Conservation (phyloP, 208 protist species). For the Balamuthia mandrillaris region DNA sequence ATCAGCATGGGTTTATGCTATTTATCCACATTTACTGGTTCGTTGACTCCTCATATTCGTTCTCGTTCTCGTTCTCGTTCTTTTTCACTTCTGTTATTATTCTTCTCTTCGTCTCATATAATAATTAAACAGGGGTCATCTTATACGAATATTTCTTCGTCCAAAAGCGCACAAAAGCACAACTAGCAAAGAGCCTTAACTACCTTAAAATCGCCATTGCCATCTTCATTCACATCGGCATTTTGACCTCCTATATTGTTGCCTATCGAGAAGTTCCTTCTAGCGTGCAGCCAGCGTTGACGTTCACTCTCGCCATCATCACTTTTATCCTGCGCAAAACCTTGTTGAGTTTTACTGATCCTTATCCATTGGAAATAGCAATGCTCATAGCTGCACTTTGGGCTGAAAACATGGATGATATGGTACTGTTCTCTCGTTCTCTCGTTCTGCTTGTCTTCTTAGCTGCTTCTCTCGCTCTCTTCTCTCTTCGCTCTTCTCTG, state of each 20-base stretch:
- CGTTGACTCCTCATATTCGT: too few relatives aligned
- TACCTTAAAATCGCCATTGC: slow-evolving; percentile 21
- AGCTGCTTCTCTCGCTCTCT: neutral
- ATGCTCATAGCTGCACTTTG: slow-evolving; percentile 48
- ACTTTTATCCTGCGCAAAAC: slow-evolving; percentile 36
- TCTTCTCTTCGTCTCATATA: too few relatives aligned
- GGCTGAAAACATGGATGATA: slow-evolving; percentile 38
- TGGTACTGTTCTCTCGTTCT: neutral
- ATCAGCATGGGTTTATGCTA: too few relatives aligned
- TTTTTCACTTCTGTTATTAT: too few relatives aligned
- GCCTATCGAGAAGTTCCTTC: slow-evolving; percentile 2
- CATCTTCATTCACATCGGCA: slow-evolving; percentile 6
- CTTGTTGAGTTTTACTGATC: slow-evolving; percentile 20
- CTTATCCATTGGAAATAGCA: slow-evolving; percentile 45
- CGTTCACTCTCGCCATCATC: neutral
- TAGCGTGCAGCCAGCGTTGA: slow-evolving; percentile 2
- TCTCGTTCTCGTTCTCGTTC: too few relatives aligned
- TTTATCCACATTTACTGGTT: too few relatives aligned
- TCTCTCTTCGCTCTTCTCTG: neutral
- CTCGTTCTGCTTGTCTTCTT: neutral
- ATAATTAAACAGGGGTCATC: too few relatives aligned
- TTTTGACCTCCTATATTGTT: slow-evolving; percentile 9
- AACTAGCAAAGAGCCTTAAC: too few relatives aligned
- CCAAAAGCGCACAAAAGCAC: too few relatives aligned
- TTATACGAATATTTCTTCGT: too few relatives aligned